Base-by-base conservation (phyloP, 345 rosid genomes). In the Sisymbrium altissimum region DNA sequence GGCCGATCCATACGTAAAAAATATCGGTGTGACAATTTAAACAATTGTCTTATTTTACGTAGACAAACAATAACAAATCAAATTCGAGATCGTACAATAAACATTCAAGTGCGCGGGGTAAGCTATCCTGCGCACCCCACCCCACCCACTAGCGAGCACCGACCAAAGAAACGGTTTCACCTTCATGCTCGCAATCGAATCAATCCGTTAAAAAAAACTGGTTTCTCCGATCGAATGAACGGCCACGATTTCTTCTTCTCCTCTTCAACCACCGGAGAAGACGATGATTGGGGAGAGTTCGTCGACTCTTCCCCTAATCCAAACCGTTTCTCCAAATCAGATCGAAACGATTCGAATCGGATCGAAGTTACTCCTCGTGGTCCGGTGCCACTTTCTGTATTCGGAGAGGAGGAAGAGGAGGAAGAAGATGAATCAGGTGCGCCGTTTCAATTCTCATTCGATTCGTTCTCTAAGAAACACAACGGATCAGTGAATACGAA, bases 271-370 rank as follows among this genome's bases (percentile, higher is more conserved):
- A 11, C 55, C 62, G 59, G 23, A 52, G 71, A 58, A n/a, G 98
- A 88, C 27, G 90, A 88, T 41, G 88, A 88, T 69, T 94, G 97
- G 97, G 88, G 95, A 65, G 97, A 89, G 53, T 94, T 91, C 79
- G 71, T 85, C 54, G 69, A 75, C 27, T 81, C 85, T 39, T 66
- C 73, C 0, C 65, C 65, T 1, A 36, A 72, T 62, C 70, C 74
- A 15, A 55, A 65, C 4, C 49, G 68, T 29, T 61, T 64, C 35
- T 39, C 35, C 19, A 7, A 23, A 23, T 23, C 68, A 11, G 77
- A 70, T 81, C 85, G 57, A 18, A 58, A 12, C 39, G 14, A 27
- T 41, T 27, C 56, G 77, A 71, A 2, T 74, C 86, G 8, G 80
- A 48, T 68, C n/a, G n/a, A n/a, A n/a, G 58, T 27, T 56, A 87